phyloP scores from a whole-genome alignment of 345 rosid genomes.

The Brassica nigra region DNA sequence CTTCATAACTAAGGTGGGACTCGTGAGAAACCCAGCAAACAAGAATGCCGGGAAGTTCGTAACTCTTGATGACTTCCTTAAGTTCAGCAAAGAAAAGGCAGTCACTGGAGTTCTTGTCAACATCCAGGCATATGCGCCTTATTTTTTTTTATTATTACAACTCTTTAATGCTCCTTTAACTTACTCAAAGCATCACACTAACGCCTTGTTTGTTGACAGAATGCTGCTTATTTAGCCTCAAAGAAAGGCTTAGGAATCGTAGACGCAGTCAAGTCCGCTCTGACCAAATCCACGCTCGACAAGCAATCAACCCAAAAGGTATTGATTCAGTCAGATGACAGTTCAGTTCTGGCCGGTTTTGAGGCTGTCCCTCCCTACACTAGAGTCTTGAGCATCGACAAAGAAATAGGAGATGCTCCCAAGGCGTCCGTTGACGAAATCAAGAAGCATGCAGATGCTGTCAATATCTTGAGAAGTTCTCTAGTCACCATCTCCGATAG shows the following conservation, averaged over 20 bases:
- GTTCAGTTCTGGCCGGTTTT: not conserved
- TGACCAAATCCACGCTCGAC: conserved; percentile 1
- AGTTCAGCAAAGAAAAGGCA: not conserved
- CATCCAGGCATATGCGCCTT: not conserved
- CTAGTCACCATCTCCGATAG: not conserved
- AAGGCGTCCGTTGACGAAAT: not conserved
- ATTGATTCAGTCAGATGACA: conserved; percentile 1
- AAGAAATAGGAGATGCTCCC: not conserved
- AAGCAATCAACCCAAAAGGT: not conserved
- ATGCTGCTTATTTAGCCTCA: not conserved
- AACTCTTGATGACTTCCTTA: not conserved
- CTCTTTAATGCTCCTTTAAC: not conserved
- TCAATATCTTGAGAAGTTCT: not conserved
- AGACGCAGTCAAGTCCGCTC: not conserved
- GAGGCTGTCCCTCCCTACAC: not conserved
- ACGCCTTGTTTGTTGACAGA: not conserved
- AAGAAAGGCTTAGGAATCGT: not conserved
- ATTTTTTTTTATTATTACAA: not conserved
- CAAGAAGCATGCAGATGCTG: not conserved
- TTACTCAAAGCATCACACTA: not conserved
- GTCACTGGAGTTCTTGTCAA: not conserved
- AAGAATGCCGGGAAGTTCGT: not conserved
- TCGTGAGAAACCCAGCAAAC: not conserved
- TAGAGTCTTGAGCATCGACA: not conserved
- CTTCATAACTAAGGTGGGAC: not conserved